Percentiles rank a stretch among this genome's conserved stretches.
phyloP scores from a whole-genome alignment of 2,329 filamentous ascomycete genomes.

The Aspergillus proliferans region DNA sequence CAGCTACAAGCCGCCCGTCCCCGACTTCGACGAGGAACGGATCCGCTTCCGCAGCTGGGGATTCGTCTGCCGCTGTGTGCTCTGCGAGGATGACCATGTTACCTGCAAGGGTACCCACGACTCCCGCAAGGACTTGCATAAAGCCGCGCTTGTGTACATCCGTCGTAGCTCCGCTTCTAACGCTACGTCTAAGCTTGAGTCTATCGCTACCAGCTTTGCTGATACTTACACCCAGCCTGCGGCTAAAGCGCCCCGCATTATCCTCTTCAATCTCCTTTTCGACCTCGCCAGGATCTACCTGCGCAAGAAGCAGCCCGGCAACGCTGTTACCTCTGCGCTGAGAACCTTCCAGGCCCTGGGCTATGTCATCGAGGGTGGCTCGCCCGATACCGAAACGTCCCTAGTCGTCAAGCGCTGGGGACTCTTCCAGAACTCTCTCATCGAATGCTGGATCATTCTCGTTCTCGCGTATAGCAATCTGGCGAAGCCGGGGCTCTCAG shows the following conservation, averaged over 20 bases:
- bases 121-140: too few species aligned
- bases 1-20: constrained; percentile 28
- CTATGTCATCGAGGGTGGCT: constrained; percentile 18
- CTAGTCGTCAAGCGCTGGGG: constrained; percentile 25
- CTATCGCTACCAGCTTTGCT: constrained; percentile 8
- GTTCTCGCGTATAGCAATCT: constrained; percentile 16
- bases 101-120: too few species aligned
- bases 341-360: constrained; percentile 19
- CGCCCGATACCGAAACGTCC: constrained; percentile 1
- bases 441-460: constrained; percentile 25
- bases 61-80: constrained; percentile 17
- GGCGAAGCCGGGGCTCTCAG: constrained; percentile 9
- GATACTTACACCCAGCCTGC: constrained; percentile 19
- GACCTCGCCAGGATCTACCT: constrained; percentile 10
- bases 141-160: too few species aligned
- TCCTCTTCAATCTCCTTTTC: constrained; percentile 10
- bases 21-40: background rate
- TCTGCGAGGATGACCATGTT: constrained; percentile 14
- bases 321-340: constrained; percentile 14
- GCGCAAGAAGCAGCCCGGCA: constrained; percentile 1
- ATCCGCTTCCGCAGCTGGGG: constrained; percentile 15
- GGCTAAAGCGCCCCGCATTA: constrained; percentile 18
- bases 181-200: constrained; percentile 8
- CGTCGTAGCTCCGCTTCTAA: too few species aligned
- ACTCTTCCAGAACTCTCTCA: constrained; percentile 14